Evolutionary conservation across 169 alveolate genomes (phyloP).

Genomic region (Plasmodium vivax): DNA sequence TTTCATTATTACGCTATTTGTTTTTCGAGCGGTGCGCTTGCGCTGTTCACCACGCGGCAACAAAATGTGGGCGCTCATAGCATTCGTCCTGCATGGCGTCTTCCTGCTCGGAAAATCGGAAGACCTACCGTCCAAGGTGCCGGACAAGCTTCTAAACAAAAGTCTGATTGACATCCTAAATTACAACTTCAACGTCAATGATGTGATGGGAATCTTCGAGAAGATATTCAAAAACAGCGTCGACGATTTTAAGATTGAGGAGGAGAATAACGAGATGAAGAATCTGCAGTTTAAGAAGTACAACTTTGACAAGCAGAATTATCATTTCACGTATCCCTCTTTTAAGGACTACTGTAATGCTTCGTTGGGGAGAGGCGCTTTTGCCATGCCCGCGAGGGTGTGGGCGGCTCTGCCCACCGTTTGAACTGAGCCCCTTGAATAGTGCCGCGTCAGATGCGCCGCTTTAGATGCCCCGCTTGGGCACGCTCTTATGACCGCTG

Average conservation of each 20-base stretch:
- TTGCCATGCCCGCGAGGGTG: neutral
- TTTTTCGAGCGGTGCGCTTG: neutral
- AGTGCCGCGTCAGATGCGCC: too few species aligned
- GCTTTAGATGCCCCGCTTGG: neutral
- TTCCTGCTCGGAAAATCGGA: slow-evolving; percentile 12
- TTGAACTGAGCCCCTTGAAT: neutral
- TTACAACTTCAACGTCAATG: slow-evolving; percentile 49
- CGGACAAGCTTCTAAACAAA: slow-evolving; percentile 28
- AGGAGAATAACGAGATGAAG: slow-evolving; percentile 38
- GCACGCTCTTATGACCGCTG: neutral
- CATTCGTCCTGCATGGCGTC: neutral
- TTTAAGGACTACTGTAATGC: slow-evolving; percentile 60
- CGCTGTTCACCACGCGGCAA: neutral
- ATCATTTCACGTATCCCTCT: slow-evolving; percentile 24
- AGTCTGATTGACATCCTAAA: slow-evolving; percentile 39
- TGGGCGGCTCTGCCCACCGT: neutral
- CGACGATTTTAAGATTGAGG: slow-evolving; percentile 60
- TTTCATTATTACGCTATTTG: neutral
- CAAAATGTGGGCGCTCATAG: slow-evolving; percentile 9
- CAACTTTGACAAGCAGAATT: slow-evolving; percentile 13
- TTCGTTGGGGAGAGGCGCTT: neutral
- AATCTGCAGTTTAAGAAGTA: slow-evolving; percentile 35
- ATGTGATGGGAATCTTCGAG: slow-evolving; percentile 57
- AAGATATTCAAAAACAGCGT: slow-evolving; percentile 51
- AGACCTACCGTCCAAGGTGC: neutral